Evolutionary conservation across 371 early-diverging fungal species (phyloP).

Genomic region (Phascolomyces articulosus): DNA sequence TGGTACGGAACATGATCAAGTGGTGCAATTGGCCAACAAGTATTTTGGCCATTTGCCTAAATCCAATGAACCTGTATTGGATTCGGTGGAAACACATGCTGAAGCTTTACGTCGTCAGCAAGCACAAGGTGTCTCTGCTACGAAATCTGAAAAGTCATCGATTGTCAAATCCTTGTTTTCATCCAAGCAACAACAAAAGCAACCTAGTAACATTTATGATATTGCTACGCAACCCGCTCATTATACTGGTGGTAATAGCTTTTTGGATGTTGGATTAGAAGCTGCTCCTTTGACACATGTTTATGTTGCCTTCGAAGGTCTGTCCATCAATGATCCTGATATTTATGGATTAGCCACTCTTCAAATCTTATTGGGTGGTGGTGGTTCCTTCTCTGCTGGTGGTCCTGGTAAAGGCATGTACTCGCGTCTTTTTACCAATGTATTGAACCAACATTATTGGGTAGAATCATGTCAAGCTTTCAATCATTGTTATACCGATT

Average conservation of each 20-base stretch:
- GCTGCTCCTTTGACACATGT: slow-evolving; percentile 76
- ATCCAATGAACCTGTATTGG: slow-evolving; percentile 29
- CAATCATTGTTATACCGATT: slow-evolving; percentile 89
- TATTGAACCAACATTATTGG: slow-evolving; percentile 93
- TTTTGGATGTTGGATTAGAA: slow-evolving; percentile 71
- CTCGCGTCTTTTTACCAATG: slow-evolving; percentile 93
- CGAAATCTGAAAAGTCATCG: slow-evolving; percentile 12
- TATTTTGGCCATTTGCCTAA: slow-evolving; percentile 66
- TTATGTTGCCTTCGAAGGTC: slow-evolving; percentile 88
- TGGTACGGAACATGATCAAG: slow-evolving; percentile 84
- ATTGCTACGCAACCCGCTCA: slow-evolving; percentile 54
- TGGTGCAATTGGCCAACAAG: slow-evolving; percentile 72
- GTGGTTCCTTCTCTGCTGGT: slow-evolving; percentile 96
- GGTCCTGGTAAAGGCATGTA: slow-evolving; percentile 99
- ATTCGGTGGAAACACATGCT: slow-evolving; percentile 39
- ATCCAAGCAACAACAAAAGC: slow-evolving; percentile 2
- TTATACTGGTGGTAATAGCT: slow-evolving; percentile 84
- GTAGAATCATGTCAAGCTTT: slow-evolving; percentile 92
- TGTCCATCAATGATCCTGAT: slow-evolving; percentile 81
- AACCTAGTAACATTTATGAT: slow-evolving; percentile 23
- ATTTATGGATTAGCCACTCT: slow-evolving; percentile 91
- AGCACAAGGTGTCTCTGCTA: neutral
- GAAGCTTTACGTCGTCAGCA: slow-evolving; percentile 34
- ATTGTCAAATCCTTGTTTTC: slow-evolving; percentile 33
- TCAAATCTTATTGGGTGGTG: slow-evolving; percentile 93